Percentiles rank a stretch among this genome's conserved stretches.
Evolutionary conservation across 257 asterid species (phyloP).

Genomic region (Nicotiana benthamiana): DNA sequence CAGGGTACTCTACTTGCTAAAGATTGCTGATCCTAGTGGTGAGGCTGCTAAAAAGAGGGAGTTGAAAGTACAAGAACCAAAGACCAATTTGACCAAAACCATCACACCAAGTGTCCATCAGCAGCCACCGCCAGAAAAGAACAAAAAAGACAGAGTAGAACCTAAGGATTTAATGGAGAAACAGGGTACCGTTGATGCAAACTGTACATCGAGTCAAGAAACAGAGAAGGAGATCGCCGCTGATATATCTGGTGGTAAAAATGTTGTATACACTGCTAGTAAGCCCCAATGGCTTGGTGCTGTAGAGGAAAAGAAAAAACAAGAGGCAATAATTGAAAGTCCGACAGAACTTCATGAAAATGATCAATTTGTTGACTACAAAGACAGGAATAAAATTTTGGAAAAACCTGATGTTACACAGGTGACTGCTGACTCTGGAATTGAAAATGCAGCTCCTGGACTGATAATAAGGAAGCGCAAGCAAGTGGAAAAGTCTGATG

Average conservation of each 20-base stretch:
- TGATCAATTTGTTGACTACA: constrained; percentile 81
- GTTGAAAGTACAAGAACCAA: constrained; percentile 35
- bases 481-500: constrained; percentile 38
- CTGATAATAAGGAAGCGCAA: constrained; percentile 86
- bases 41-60: constrained; percentile 74
- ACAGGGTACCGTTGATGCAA: constrained; percentile 16
- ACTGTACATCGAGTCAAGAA: constrained; percentile 33
- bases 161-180: constrained; percentile 25
- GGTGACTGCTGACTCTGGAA: constrained; percentile 22
- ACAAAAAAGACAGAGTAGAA: constrained; percentile 22
- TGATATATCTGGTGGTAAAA: constrained; percentile 23
- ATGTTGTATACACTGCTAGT: constrained; percentile 31
- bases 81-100: constrained; percentile 4
- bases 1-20: constrained; percentile 77
- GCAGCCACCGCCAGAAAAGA: constrained; percentile 20
- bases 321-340: constrained; percentile 34
- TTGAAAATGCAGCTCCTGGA: constrained; percentile 96
- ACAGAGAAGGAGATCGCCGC: constrained; percentile 15
- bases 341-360: constrained; percentile 37
- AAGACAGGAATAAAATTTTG: constrained; percentile 55
- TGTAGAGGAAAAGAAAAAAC: constrained; percentile 40
- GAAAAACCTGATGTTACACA: constrained; percentile 24
- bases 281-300: constrained; percentile 99
- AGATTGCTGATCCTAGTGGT: constrained; percentile 88
- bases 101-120: constrained; percentile 19